phyloP scores from a whole-genome alignment of 495 filamentous ascomycete genomes.

The Aspergillus olivimuriae region DNA sequence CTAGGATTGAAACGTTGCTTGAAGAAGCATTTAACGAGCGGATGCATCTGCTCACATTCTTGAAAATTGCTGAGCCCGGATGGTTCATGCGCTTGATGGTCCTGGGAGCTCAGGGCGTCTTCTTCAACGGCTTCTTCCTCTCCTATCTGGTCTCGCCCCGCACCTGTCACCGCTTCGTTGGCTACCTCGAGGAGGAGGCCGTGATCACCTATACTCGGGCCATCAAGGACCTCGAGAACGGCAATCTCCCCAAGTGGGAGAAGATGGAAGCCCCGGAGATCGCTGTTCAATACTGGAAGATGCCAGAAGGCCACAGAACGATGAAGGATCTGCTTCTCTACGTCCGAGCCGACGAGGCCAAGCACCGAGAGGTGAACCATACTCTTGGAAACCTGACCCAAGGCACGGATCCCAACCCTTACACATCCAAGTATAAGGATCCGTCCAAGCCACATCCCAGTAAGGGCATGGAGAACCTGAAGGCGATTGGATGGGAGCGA shows the following conservation, averaged over 20 bases:
- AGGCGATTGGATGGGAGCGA: slow-evolving; percentile 73
- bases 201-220: slow-evolving; percentile 90
- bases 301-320: slow-evolving; percentile 75
- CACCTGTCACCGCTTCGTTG: slow-evolving; percentile 92
- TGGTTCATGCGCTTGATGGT: slow-evolving; percentile 86
- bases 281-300: slow-evolving; percentile 84
- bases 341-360: slow-evolving; percentile 91
- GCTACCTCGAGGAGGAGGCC: slow-evolving; percentile 94
- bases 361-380: slow-evolving; percentile 96
- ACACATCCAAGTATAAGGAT: slow-evolving; percentile 68
- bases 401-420: slow-evolving; percentile 83
- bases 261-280: slow-evolving; percentile 78
- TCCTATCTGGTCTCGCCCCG: slow-evolving; percentile 83
- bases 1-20: slow-evolving; percentile 82
- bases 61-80: slow-evolving; percentile 85
- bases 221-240: slow-evolving; percentile 78
- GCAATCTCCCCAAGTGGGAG: slow-evolving; percentile 76
- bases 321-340: slow-evolving; percentile 86
- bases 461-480: slow-evolving; percentile 64
- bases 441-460: slow-evolving; percentile 54
- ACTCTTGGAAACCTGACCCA: slow-evolving; percentile 82
- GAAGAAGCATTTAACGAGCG: slow-evolving; percentile 95
- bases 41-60: slow-evolving; percentile 93
- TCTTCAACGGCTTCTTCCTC: slow-evolving; percentile 91
- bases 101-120: slow-evolving; percentile 77